Conservation (phyloP, 2,329 filamentous ascomycete species). For the Alternaria solani region DNA sequence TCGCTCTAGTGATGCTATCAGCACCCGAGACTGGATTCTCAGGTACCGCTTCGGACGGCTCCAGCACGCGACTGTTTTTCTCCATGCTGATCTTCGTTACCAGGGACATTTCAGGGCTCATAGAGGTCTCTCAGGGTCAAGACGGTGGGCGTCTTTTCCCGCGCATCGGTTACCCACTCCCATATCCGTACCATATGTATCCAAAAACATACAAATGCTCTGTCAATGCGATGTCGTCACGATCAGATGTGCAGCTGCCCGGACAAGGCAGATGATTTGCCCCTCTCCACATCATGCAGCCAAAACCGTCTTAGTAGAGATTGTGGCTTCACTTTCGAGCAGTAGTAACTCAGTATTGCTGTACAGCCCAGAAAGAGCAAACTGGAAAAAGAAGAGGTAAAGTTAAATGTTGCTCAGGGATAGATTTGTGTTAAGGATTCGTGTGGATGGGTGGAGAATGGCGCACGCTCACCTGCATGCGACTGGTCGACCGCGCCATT, state of each 20-base stretch:
- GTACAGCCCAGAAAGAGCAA: neutral
- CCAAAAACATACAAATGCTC: neutral
- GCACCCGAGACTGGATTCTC: neutral
- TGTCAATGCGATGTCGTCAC: neutral
- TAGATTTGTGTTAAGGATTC: neutral
- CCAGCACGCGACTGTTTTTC: slow-evolving; percentile 6
- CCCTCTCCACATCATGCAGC: slow-evolving; percentile 1
- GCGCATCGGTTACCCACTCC: neutral
- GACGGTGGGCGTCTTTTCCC: neutral
- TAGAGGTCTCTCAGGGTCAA: slow-evolving; percentile 2
- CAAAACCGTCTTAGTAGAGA: neutral
- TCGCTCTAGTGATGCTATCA: slow-evolving; percentile 1
- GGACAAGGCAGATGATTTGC: neutral
- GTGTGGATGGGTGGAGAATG: slow-evolving; percentile 5
- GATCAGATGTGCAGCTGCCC: neutral
- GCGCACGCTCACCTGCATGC: neutral
- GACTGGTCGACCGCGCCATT: neutral
- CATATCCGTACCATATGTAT: neutral
- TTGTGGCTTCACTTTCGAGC: slow-evolving; percentile 2
- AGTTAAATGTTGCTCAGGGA: slow-evolving; percentile 4
- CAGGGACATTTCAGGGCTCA: neutral
- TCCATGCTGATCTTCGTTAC: neutral
- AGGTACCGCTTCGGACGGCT: neutral
- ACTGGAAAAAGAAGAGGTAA: neutral
- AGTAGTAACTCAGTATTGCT: neutral